These are phyloP conservation scores for Myriosclerotinia duriaeana DNA, from an alignment of 2,329 filamentous ascomycete genomes.

Conservation along the genomic window DNA sequence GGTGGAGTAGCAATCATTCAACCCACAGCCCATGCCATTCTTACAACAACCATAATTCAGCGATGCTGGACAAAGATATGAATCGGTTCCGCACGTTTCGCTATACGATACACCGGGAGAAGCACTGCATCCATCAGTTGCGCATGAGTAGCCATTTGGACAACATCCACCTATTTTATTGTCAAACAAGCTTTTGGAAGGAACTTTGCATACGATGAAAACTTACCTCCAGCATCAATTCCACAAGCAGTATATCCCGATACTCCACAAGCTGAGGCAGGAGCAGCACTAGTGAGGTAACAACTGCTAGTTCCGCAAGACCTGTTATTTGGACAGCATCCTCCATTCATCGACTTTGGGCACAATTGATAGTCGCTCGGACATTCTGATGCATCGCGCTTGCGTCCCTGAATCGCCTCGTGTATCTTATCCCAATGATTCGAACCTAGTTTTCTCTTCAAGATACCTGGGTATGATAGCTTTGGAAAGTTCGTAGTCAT, in stretches of 20 bases:
- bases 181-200: constrained; percentile 9
- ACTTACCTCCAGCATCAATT: constrained; percentile 37
- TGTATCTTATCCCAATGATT: constrained; percentile 37
- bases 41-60: constrained; percentile 55
- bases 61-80: constrained; percentile 51
- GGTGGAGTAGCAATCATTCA: constrained; percentile 50
- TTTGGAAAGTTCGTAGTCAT: constrained; percentile 31
- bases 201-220: constrained; percentile 22
- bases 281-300: constrained; percentile 36
- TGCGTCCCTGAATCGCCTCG: constrained; percentile 36
- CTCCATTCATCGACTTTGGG: constrained; percentile 36
- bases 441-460: constrained; percentile 36
- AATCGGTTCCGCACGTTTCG: constrained; percentile 47
- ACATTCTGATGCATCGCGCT: constrained; percentile 35
- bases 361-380: constrained; percentile 35
- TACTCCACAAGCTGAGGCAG: constrained; percentile 34
- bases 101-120: constrained; percentile 46
- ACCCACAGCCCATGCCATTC: constrained; percentile 51
- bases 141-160: constrained; percentile 51
- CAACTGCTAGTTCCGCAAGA: constrained; percentile 50
- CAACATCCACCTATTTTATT: constrained; percentile 38
- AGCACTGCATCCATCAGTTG: constrained; percentile 46
- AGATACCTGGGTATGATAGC: constrained; percentile 30
- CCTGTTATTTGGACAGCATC: constrained; percentile 47
- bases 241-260: constrained; percentile 35